A percentile compares a stretch with the other conserved stretches of the same genome.
These are phyloP conservation scores for Thielaviopsis cerberus DNA, from an alignment of 2,329 filamentous ascomycete genomes.

Conservation along the genomic window DNA sequence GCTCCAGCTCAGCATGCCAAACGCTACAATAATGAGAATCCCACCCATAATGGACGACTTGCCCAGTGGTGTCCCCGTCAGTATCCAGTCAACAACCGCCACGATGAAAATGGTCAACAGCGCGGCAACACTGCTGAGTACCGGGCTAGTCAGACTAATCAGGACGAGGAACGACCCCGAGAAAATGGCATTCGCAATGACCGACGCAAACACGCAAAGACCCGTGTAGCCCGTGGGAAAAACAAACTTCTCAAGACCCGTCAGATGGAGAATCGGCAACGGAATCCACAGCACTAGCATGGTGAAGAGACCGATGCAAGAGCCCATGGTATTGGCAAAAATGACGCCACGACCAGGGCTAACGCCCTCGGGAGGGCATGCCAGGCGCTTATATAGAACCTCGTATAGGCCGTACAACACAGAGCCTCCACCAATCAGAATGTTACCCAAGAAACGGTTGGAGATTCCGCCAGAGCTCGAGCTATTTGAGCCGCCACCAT, in stretches of 20 bases:
- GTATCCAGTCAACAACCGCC: slow-evolving; percentile 72
- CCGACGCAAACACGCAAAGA: slow-evolving; percentile 60
- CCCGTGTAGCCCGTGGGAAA: slow-evolving; percentile 62
- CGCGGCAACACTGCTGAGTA: slow-evolving; percentile 79
- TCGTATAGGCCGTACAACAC: slow-evolving; percentile 94
- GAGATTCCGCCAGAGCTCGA: slow-evolving; percentile 26
- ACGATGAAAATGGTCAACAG: slow-evolving; percentile 94
- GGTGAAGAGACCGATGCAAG: slow-evolving; percentile 72
- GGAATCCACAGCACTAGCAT: slow-evolving; percentile 80
- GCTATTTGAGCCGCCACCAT: slow-evolving; percentile 45
- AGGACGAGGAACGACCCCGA: slow-evolving; percentile 84
- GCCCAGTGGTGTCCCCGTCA: slow-evolving; percentile 60
- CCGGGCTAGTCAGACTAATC: slow-evolving; percentile 81
- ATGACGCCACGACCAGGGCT: slow-evolving; percentile 77
- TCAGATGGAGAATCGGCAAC: slow-evolving; percentile 61
- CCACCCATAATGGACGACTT: slow-evolving; percentile 66
- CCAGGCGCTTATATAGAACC: slow-evolving; percentile 82
- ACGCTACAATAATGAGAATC: slow-evolving; percentile 69
- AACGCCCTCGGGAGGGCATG: slow-evolving; percentile 81
- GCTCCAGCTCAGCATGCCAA: slow-evolving; percentile 72
- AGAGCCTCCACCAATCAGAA: slow-evolving; percentile 79
- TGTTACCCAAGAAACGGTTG: slow-evolving; percentile 62
- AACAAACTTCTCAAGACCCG: slow-evolving; percentile 66
- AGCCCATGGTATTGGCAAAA: slow-evolving; percentile 85
- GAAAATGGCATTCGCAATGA: slow-evolving; percentile 77